A percentile compares a stretch with the other conserved stretches of the same genome.
Conservation (phyloP, 441 rosid genomes). For the Omphalea diandra region DNA sequence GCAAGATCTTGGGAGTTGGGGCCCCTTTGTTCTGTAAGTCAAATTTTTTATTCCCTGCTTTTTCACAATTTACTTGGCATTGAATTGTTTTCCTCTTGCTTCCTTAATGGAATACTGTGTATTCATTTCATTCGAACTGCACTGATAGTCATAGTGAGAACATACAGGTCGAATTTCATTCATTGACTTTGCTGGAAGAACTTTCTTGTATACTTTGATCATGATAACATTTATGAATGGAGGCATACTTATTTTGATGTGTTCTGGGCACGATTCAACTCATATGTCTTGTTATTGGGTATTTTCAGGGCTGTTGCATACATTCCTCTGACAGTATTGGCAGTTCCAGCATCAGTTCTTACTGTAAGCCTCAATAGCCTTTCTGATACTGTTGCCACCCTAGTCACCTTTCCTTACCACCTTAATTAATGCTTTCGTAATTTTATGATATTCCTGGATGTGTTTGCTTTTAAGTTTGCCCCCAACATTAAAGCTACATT, state of each 20-base stretch:
- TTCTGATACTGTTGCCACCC: slow-evolving; percentile 15
- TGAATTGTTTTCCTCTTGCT: not conserved
- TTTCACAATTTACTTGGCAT: slow-evolving; percentile 7
- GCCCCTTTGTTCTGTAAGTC: slow-evolving; percentile 91
- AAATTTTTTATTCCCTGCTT: not conserved
- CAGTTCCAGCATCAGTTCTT: slow-evolving; percentile 97
- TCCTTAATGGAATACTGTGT: not conserved
- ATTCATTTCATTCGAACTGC: not conserved
- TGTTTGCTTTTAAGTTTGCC: not conserved
- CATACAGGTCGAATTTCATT: not conserved
- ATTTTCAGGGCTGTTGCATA: slow-evolving; percentile 85
- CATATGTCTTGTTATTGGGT: slow-evolving; percentile 16
- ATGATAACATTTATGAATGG: not conserved
- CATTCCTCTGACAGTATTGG: slow-evolving; percentile 90
- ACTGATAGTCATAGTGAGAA: not conserved
- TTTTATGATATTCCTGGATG: not conserved
- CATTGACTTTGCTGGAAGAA: not conserved
- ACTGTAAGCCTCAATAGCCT: slow-evolving; percentile 51
- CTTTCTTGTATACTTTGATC: not conserved
- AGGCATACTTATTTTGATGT: not conserved
- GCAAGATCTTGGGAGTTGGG: slow-evolving; percentile 94
- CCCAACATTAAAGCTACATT: no score
- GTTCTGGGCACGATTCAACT: not conserved
- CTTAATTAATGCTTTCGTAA: not conserved
- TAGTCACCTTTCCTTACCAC: not conserved